Conservation (phyloP, 768 basidiomycete genomes). For the Tylopilus sp. region DNA sequence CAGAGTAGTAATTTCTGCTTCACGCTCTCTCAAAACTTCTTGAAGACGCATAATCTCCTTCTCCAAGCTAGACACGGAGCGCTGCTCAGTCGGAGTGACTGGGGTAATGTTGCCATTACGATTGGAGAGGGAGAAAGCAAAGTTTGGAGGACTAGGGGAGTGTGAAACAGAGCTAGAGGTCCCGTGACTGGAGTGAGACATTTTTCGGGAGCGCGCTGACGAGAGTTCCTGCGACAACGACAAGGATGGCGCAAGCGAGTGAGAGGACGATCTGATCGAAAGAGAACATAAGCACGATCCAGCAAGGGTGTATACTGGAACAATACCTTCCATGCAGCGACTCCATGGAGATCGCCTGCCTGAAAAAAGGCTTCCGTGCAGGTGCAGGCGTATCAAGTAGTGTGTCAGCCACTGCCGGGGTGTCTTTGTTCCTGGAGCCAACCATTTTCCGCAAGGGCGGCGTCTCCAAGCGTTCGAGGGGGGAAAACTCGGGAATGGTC, state of each 20-base stretch:
- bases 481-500: constrained; percentile 38
- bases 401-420: constrained; percentile 38
- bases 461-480: constrained; percentile 41
- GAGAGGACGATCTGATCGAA: constrained; percentile 74
- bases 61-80: constrained; percentile 83
- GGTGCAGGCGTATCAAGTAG: constrained; percentile 49
- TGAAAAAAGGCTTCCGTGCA: constrained; percentile 77
- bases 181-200: constrained; percentile 72
- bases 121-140: constrained; percentile 54
- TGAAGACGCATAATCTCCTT: constrained; percentile 95
- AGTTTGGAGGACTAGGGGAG: constrained; percentile 56
- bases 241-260: constrained; percentile 90
- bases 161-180: constrained; percentile 64
- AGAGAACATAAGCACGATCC: constrained; percentile 11
- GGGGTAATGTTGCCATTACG: constrained; percentile 23
- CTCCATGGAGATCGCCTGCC: constrained; percentile 82
- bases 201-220: constrained; percentile 82
- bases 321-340: constrained; percentile 82
- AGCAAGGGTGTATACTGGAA: constrained; percentile 1
- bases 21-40: constrained; percentile 85
- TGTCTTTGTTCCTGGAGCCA: constrained; percentile 47
- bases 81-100: constrained; percentile 44
- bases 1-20: constrained; percentile 81
- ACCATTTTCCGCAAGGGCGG: constrained; percentile 50
- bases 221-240: constrained; percentile 97